These are phyloP conservation scores for Exsudoporus frostii DNA, from an alignment of 768 basidiomycete species.

Conservation along the genomic window DNA sequence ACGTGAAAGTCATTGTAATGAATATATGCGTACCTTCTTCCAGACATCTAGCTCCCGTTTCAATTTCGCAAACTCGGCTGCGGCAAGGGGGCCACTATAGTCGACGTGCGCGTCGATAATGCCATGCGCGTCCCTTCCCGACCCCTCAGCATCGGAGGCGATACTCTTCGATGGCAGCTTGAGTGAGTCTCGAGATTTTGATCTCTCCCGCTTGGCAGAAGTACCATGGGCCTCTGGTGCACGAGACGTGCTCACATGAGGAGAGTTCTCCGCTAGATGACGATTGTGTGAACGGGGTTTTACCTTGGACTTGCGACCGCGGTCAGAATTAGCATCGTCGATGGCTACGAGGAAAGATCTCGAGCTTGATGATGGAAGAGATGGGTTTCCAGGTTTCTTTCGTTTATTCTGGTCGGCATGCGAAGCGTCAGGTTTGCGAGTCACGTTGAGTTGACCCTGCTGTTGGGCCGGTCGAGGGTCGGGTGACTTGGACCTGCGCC, in stretches of 20 bases:
- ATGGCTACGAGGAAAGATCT: constrained; percentile 28
- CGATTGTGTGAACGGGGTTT: constrained; percentile 29
- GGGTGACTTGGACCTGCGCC: constrained; percentile 36
- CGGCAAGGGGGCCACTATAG: constrained; percentile 37
- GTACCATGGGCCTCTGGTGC: background rate
- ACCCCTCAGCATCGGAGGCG: constrained; percentile 29
- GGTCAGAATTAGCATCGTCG: constrained; percentile 29
- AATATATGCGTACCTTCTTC: constrained; percentile 38
- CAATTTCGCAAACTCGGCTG: constrained; percentile 51
- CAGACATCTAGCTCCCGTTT: constrained; percentile 55
- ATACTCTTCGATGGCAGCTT: constrained; percentile 21
- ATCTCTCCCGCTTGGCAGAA: constrained; percentile 31
- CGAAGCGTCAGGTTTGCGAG: constrained; percentile 20
- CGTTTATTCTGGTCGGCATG: constrained; percentile 28
- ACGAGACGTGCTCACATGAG: constrained; percentile 10
- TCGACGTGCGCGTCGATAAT: constrained; percentile 17
- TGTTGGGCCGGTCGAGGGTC: constrained; percentile 25
- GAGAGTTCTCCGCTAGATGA: constrained; percentile 17
- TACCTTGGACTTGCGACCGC: constrained; percentile 31
- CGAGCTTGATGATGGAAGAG: constrained; percentile 15
- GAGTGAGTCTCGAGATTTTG: constrained; percentile 35
- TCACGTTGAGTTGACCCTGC: constrained; percentile 1
- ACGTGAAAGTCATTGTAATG: background rate
- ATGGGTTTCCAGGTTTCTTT: constrained; percentile 25
- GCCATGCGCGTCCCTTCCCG: constrained; percentile 20